Base-by-base conservation (phyloP, 2,329 filamentous ascomycete species). In the Cercospora janseana region DNA sequence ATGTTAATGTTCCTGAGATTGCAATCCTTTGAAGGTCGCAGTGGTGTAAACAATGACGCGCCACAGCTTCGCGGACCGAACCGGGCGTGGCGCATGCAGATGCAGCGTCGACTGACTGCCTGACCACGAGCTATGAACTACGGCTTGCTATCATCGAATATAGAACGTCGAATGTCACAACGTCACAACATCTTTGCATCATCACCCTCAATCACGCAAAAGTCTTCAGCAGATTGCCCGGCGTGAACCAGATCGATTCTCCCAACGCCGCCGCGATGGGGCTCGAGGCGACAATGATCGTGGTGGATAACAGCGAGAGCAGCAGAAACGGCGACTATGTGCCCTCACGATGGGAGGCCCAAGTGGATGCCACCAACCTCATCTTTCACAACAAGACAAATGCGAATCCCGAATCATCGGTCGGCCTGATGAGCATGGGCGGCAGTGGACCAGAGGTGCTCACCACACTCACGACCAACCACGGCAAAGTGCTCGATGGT, bases 241-340 rank as follows among this genome's bases (percentile, higher is more conserved):
- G n/a, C n/a, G n/a, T n/a, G n/a, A n/a, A n/a, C n/a, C n/a, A n/a
- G n/a, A n/a, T n/a, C n/a, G n/a, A n/a, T n/a, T n/a, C n/a, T n/a
- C n/a, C 20, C 21, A 15, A 40, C 26, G 64, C 71, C 71, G 74
- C 71, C 83, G 91, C 79, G 68, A 98, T 98, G 93, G 88, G 86
- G 75, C 85, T 98, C 74, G 93, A 98, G 84, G 94, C 93, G 76
- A 94, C 95, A 58, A 97, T 98, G 91, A 88, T 98, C 72, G 85
- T 97, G 80, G 89, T 97, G 67, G 93, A 98, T 81, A 98, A 97
- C 80, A 96, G 91, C 78, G 93, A 98, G 78, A 91, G 87, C 76
- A 95, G 89, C 78, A 85, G 93, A 70, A 98, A 98, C 75, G 93
- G 94, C 69, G 93, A 98, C 72, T 86, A 86, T 69, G 77, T 83